Evolutionary conservation across 768 basidiomycete genomes (phyloP), one percentile per base, ranked within the genome.

Genomic region (Cystoderma amianthinum): DNA sequence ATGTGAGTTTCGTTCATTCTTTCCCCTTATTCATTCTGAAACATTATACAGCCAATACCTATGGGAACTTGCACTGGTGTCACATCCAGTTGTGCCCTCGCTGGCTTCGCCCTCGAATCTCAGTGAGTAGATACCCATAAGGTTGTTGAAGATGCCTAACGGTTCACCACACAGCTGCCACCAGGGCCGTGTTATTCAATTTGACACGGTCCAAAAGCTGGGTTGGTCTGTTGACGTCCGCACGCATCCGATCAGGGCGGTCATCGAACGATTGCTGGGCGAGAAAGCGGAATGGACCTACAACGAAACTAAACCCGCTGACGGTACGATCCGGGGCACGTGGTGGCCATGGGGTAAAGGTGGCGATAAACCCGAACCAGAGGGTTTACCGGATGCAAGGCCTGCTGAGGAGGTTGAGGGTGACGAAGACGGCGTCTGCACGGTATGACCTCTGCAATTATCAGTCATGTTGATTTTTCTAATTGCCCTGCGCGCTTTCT

Each of bases 51-150:
- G 68, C 94, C 94, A 0, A 88, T 97, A 24, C 77, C 94, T 2
- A 86, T 87, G 77, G 88, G 87, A 1, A 71, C 71, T 0, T 93
- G 90, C 53, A 92, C 68, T 10, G 91, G 90, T 10, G 67, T 85
- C 1, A 66, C 68, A 3, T 74, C 75, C 1, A 46, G 58, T 20
- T 74, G 75, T 48, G 64, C 71, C 3, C 53, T 74, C 20, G 69
- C 59, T 9, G 94, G 95, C 1, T 94, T 87, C 52, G 95, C 91
- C 0, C 64, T 93, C 61, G 90, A 93, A 62, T 75, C 81, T 2
- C 69, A 24, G 39, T 40, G 21, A 5, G 39, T 40, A 10, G 7
- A 30, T 30, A 5, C 10, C 6, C 10, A 6, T 10, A 6, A 7
- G 20, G 37, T 18, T 38, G 6, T 11, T 18, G 10, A 7, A 5